Percentiles rank a stretch among this genome's conserved stretches.
Evolutionary conservation across 1,284 basidiomycete genomes (phyloP).

Genomic region (Apiotrichum gracile): DNA sequence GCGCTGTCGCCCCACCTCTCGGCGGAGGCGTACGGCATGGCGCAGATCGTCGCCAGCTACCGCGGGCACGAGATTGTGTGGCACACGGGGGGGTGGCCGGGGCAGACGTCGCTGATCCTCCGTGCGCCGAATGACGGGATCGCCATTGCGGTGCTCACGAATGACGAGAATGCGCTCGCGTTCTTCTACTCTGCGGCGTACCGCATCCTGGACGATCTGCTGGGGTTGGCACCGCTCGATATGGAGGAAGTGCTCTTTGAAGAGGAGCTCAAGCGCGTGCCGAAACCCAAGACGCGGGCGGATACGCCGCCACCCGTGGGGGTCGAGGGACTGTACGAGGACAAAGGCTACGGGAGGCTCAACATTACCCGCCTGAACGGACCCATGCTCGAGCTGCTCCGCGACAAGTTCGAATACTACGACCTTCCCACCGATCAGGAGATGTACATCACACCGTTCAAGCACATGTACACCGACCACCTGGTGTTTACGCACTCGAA

Average conservation of each 20-base stretch:
- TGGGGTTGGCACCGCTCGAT: slow-evolving; percentile 11
- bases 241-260: slow-evolving; percentile 7
- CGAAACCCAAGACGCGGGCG: not conserved
- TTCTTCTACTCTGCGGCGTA: slow-evolving; percentile 7
- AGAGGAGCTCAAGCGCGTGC: not conserved
- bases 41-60: slow-evolving; percentile 8
- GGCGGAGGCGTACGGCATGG: slow-evolving; percentile 16
- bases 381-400: not conserved
- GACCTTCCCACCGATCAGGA: not conserved
- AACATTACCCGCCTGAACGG: slow-evolving; percentile 1
- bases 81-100: slow-evolving; percentile 20
- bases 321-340: slow-evolving; percentile 5
- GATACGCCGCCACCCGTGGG: not conserved
- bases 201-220: slow-evolving; percentile 20
- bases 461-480: slow-evolving; percentile 18
- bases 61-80: slow-evolving; percentile 14
- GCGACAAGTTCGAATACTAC: not conserved
- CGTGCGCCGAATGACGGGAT: slow-evolving; percentile 15
- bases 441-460: slow-evolving; percentile 8
- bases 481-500: slow-evolving; percentile 24
- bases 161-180: slow-evolving; percentile 11
- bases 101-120: slow-evolving; percentile 11
- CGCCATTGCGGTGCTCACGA: slow-evolving; percentile 16
- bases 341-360: slow-evolving; percentile 12
- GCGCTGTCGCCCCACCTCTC: not conserved